A percentile compares a stretch with the other conserved stretches of the same genome.
These are phyloP conservation scores for Aspergillus cejpii DNA, from an alignment of 2,329 filamentous ascomycete species.

Conservation along the genomic window DNA sequence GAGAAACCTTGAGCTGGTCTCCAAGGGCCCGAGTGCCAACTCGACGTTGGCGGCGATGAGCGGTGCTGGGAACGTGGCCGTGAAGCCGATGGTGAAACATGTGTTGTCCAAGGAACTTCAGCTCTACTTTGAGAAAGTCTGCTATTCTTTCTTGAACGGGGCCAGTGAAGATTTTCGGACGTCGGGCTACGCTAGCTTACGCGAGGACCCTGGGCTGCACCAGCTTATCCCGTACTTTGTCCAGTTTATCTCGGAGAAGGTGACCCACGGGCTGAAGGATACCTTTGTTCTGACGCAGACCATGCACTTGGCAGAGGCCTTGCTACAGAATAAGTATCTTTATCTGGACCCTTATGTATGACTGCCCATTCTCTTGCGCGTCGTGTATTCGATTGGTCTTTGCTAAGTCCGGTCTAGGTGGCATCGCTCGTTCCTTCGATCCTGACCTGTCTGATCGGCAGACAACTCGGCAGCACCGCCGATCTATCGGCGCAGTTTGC, in stretches of 20 bases:
- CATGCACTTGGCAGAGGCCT: constrained; percentile 79
- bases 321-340: constrained; percentile 75
- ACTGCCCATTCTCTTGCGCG: not conserved
- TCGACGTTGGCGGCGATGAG: constrained; percentile 74
- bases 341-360: constrained; percentile 63
- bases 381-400: constrained; percentile 3
- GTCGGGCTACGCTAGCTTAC: constrained; percentile 76
- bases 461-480: constrained; percentile 60
- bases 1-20: constrained; percentile 73
- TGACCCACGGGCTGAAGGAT: constrained; percentile 88
- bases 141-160: constrained; percentile 79
- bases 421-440: constrained; percentile 73
- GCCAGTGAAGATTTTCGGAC: constrained; percentile 78
- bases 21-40: constrained; percentile 85
- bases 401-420: constrained; percentile 38
- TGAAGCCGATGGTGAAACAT: constrained; percentile 91
- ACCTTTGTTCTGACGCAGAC: constrained; percentile 83
- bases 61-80: constrained; percentile 72
- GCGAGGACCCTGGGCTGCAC: constrained; percentile 85
- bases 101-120: constrained; percentile 93
- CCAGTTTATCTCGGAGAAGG: constrained; percentile 90
- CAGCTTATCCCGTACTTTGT: constrained; percentile 95
- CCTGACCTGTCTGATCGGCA: constrained; percentile 81
- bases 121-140: constrained; percentile 94
- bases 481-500: constrained; percentile 60